These are phyloP conservation scores for Tolypocladium capitatum DNA, from an alignment of 2,329 filamentous ascomycete species.

Conservation along the genomic window DNA sequence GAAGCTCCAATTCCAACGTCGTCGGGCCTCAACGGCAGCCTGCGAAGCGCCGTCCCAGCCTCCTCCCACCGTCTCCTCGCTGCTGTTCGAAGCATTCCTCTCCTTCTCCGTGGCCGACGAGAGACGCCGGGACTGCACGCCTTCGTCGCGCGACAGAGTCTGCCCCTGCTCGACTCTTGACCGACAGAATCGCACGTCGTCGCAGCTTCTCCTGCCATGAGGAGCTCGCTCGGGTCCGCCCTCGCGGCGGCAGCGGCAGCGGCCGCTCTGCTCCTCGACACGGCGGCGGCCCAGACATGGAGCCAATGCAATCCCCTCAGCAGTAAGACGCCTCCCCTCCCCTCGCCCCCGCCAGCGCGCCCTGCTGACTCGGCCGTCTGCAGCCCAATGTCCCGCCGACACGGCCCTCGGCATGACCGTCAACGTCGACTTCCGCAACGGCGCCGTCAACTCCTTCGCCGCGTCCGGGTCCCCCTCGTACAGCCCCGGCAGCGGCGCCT, in stretches of 20 bases:
- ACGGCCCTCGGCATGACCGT: constrained; percentile 74
- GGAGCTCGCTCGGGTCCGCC: neutral
- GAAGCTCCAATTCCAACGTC: neutral
- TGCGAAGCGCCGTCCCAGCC: neutral
- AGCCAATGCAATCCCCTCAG: constrained; percentile 14
- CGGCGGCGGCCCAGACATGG: constrained; percentile 24
- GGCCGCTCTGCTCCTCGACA: constrained; percentile 8
- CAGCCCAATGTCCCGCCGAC: constrained; percentile 56
- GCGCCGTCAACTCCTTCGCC: constrained; percentile 66
- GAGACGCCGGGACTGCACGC: no score
- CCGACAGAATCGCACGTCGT: neutral
- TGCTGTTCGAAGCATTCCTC: neutral
- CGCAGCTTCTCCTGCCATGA: neutral
- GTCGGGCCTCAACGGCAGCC: neutral
- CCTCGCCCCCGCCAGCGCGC: neutral
- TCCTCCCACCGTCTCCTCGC: neutral
- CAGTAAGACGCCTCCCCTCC: constrained; percentile 12
- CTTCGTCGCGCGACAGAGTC: neutral
- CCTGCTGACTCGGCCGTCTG: neutral
- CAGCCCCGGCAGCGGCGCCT: constrained; percentile 53
- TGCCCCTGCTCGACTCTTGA: no score
- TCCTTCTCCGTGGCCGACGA: neutral
- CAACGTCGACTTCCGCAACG: constrained; percentile 69
- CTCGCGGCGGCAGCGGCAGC: constrained; percentile 1
- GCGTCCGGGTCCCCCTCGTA: constrained; percentile 60